Evolutionary conservation across 345 rosid genomes (phyloP).

Genomic region (Ceriops zippeliana): DNA sequence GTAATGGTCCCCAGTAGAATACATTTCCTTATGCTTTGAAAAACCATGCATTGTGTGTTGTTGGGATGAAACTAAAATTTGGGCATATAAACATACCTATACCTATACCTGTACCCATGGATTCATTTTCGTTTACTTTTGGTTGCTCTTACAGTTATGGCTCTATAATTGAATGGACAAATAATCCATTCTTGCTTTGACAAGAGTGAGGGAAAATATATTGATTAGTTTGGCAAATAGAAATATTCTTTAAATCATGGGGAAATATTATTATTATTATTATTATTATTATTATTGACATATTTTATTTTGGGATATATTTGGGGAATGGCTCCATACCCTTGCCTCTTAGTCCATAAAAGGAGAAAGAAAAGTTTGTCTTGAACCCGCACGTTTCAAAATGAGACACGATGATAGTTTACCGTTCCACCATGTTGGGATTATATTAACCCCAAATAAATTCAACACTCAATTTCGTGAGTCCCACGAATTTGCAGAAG

Average conservation of each 20-base stretch:
- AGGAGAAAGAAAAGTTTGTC: neutral
- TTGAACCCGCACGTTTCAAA: slow-evolving; percentile 9
- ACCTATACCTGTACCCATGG: no score
- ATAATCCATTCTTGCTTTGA: neutral
- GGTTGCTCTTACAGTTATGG: neutral
- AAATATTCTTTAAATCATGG: slow-evolving; percentile 9
- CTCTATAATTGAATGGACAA: neutral
- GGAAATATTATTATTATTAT: neutral
- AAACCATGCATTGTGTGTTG: no score
- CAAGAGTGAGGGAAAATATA: slow-evolving; percentile 9
- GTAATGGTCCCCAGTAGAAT: neutral
- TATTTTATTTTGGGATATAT: neutral
- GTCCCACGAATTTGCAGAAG: no score
- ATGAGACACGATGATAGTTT: neutral
- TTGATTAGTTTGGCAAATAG: slow-evolving; percentile 9
- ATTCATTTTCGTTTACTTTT: neutral
- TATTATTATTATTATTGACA: neutral
- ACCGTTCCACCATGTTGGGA: neutral
- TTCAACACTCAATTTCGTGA: no score
- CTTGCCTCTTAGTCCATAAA: neutral
- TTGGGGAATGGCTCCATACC: neutral
- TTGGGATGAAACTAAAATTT: no score
- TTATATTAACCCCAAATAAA: no score
- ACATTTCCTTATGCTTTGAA: no score
- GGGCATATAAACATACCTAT: no score